Base-by-base conservation (phyloP, 2,329 filamentous ascomycete genomes). In the Fonsecaea pugnacius region DNA sequence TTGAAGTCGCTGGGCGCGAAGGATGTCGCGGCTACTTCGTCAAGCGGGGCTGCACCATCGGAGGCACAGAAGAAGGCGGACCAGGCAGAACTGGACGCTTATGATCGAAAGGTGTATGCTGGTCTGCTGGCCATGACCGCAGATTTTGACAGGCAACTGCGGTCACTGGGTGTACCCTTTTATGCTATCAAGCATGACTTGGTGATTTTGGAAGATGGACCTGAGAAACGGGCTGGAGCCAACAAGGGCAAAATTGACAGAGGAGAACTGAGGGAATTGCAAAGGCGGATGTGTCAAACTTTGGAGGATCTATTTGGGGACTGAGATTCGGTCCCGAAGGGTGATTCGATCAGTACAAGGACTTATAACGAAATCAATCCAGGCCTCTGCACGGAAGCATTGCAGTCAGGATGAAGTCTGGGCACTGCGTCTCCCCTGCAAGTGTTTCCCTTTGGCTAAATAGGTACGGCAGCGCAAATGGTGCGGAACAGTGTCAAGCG, bases 91-190 rank as follows among this genome's bases (percentile, higher is more conserved):
- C 75, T 90, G 7, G 73, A 77, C 33, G 78, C 78, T 21, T 89
- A 87, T 71, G 86, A 89, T 68, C 75, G 76, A 58, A 90, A 90
- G 71, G 84, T 90, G 16, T 84, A 89, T 69, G 80, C 78, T 60
- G 87, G 86, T 2, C 83, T 84, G 57, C 75, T 76, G 46, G 78
- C 84, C 10, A 89, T 90, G 87, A 80, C 83, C 0, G 78, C 80
- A n/a, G 82, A 83, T 14, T 84, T 89, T 75, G 79, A 78, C 6
- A 73, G 75, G 1, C 84, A 86, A 67, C 73, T 90, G 53, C 84
- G 84, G 62, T 77, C 75, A 7, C 73, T 89, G 35, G 85, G 83
- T 8, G 82, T 89, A 38, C 86, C 86, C 0, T 88, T 89, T 72
- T 89, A 87, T 70, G 83, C 81, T 5, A 82, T 84, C 32, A 78